Base-by-base conservation (phyloP, 805 yeast genomes). In the Wickerhamomyces queroliae region DNA sequence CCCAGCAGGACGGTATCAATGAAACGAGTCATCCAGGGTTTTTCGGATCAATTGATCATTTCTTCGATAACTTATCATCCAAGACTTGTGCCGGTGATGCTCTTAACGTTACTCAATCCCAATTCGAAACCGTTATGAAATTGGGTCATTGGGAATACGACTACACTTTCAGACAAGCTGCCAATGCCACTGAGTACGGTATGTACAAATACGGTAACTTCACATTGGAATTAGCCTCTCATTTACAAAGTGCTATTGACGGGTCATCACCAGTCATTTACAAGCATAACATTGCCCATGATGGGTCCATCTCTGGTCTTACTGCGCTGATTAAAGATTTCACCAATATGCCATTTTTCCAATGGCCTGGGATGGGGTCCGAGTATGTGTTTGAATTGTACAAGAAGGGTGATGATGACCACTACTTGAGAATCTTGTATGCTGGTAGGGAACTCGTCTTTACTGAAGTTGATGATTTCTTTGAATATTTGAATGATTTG, bases 351-450 rank as follows among this genome's bases (percentile, higher is more conserved):
- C 48, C 50, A 15, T 41, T 42, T 17, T 57, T 68, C 41, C 57
- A 69, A 46, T 68, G 74, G 74, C 74, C 74, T 12, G 74, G 72
- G 7, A 67, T 68, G 72, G 74, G 72, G n/a, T 46, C 72, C 20
- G 68, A 68, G 37, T 49, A 64, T 25, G 61, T 61, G 2, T 61
- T 67, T 42, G 72, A 68, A 46, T 41, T 68, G 7, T 68, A 67
- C 56, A 53, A 59, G 29, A 47, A 42, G 7, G 36, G 37, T 13
- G 49, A 49, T 30, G 43, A 42, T 22, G 49, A 50, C 10, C 42
- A 56, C 44, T 58, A 51, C 42, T 41, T 67, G 29, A 60, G 72
- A 44, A 62, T 62, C 16, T 48, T 68, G 19, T 68, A 66, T 46
- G 47, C 55, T 34, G 69, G 70, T 9, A 43, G 31, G 27, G 57